Conservation (phyloP, 176 grass and related monocot species). For the Aegilops longissima region DNA sequence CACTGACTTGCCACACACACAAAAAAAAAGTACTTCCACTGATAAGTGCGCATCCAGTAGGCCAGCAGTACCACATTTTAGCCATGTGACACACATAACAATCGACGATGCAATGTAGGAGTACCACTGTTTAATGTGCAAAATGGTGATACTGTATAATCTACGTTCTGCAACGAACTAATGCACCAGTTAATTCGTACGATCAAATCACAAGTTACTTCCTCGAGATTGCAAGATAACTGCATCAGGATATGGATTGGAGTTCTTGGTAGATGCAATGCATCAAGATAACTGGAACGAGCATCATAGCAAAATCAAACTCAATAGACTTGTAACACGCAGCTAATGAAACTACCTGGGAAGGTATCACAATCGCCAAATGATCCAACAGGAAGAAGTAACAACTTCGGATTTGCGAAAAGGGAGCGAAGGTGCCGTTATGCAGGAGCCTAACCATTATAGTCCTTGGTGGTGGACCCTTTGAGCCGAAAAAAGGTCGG, state of each 20-base stretch:
- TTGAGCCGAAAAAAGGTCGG: no score
- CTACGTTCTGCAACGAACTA: no score
- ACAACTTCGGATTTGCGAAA: background rate
- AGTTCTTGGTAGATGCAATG: background rate
- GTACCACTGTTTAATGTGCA: no score
- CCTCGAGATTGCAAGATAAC: background rate
- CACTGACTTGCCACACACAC: no score
- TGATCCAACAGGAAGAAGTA: constrained; percentile 16
- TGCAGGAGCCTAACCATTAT: no score
- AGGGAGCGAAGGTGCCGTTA: no score
- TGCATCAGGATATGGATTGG: background rate
- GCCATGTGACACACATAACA: background rate
- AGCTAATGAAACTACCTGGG: constrained; percentile 20
- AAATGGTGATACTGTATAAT: no score
- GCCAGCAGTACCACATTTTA: no score
- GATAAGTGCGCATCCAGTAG: background rate
- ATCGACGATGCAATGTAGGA: no score
- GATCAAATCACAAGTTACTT: background rate
- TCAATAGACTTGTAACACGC: background rate
- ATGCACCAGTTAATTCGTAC: background rate
- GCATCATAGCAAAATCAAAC: background rate
- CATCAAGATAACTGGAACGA: background rate
- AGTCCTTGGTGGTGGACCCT: no score
- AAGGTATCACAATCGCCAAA: constrained; percentile 22
- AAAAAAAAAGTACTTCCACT: background rate